Evolutionary conservation across 1,284 basidiomycete genomes (phyloP), one percentile per base, ranked within the genome.

Genomic region (Leccinum fallax): DNA sequence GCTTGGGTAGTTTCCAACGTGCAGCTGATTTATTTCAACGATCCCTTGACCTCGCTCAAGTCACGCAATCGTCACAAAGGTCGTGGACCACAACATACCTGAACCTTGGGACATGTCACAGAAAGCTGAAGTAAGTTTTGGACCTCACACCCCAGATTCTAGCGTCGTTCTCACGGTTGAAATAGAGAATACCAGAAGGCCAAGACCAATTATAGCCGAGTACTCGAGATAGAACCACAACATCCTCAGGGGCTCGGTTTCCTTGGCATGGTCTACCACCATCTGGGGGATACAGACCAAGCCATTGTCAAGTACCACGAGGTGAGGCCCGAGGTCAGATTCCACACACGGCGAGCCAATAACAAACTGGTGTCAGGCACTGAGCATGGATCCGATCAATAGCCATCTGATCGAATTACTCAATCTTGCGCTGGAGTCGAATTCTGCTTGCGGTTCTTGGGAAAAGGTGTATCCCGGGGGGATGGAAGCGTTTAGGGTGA

Each of bases 231-330:
- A 32, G 90, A 96, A 67, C 89, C 93, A 19, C 85, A 89, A 30
- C 88, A 92, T 64, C 80, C 90, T 0, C 83, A 86, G 5, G 93
- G 93, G 5, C 84, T 94, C 55, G 88, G 91, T 5, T 92, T 93
- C 69, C 80, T 96, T 4, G 96, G 93, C 7, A 88, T 97, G 73
- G 87, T 95, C 3, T 81, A 89, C 65, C 93, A 97, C 67, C 80
- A 92, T 10, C 78, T 87, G 64, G 86, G 85, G 43, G 81, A 93
- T 57, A 77, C 89, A 13, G 89, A 95, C 65, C 83, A 83, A 15
- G 92, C 95, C 2, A 95, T 98, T 66, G 77, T 91, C 28, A 89
- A 88, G 63, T 97, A 96, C 69, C 95, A 98, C 73, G 90, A 95
- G 79, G 93, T 93, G 63, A 48, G 82, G 66, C 16, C 4, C 5